Base-by-base conservation (phyloP, 352 stramenopile genomes). In the Globisporangium lucens region DNA sequence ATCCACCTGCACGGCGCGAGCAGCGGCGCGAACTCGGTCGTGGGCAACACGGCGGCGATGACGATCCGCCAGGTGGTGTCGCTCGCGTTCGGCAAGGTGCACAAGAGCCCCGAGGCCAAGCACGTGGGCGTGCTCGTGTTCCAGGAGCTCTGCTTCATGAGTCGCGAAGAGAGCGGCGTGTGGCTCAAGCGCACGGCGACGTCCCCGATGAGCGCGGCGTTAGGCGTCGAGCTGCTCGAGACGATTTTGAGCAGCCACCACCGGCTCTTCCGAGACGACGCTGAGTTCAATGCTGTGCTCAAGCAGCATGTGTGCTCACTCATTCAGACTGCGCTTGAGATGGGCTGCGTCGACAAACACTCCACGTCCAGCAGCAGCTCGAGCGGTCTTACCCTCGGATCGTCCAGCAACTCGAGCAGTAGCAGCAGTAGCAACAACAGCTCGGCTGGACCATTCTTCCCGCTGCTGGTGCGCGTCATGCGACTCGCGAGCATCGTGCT, bases 31-130 rank as follows among this genome's bases (percentile, higher is more conserved):
- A 93, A 71, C 68, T 94, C 84, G 13, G 79, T 96, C 46, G 88
- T 94, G 58, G 83, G 84, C 61, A 95, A 96, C 67, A 95, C 89
- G 29, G 89, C 89, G 4, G 87, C 87, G 30, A 94, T 95, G 87
- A 96, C 89, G 66, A 90, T 96, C 68, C 83, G 89, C 1, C 89
- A 97, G 69, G 65, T 97, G 24, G 83, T 97, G 55, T 96, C 89
- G 22, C 80, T 95, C 27, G 85, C 89, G 33, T 97, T 96, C 51
- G 85, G 86, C 10, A 91, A 92, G 65, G 86, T 96, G 27, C 74
- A 90, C 66, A 73, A 77, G 20, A 93, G 79, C 43, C 63, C 70
- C 0, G 79, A 85, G 52, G 85, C 88, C 47, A 96, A 94, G 62
- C 87, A 83, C 33, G 86, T 93, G 2, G 86, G 88, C 5, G 85